phyloP scores from a whole-genome alignment of 306 rosid genomes.

The Quercus rubra region DNA sequence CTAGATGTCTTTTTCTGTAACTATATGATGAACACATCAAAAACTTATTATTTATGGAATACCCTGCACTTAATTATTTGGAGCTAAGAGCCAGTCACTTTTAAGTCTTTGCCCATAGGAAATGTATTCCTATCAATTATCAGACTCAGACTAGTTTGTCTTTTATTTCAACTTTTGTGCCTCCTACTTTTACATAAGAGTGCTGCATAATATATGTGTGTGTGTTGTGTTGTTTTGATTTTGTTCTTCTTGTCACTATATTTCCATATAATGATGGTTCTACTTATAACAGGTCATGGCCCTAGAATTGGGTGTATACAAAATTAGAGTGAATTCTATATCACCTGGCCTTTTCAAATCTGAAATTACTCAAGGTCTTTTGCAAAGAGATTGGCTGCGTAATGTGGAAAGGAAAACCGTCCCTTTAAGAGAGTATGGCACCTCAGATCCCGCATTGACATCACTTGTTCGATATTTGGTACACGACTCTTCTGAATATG shows the following conservation, averaged over 20 bases:
- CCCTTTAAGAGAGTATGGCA: slow-evolving; percentile 50
- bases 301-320: slow-evolving; percentile 59
- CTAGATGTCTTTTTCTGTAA: not conserved
- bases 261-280: no score
- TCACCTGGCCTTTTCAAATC: slow-evolving; percentile 75
- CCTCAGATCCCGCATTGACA: slow-evolving; percentile 76
- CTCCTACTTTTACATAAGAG: not conserved
- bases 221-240: no score
- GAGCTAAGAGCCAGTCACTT: not conserved
- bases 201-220: not conserved
- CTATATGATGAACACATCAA: not conserved
- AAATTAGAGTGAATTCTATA: slow-evolving; percentile 73
- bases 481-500: slow-evolving; percentile 64
- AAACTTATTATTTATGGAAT: not conserved
- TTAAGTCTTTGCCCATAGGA: not conserved
- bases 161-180: not conserved
- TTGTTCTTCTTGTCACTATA: no score
- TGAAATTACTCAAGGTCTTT: slow-evolving; percentile 59
- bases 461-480: slow-evolving; percentile 60
- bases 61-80: not conserved
- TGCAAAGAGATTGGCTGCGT: slow-evolving; percentile 59
- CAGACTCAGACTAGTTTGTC: not conserved
- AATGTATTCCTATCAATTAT: no score
- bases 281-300: slow-evolving; percentile 56
- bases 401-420: slow-evolving; percentile 47